phyloP scores from a whole-genome alignment of 345 rosid genomes.

The Eucalyptus albens region DNA sequence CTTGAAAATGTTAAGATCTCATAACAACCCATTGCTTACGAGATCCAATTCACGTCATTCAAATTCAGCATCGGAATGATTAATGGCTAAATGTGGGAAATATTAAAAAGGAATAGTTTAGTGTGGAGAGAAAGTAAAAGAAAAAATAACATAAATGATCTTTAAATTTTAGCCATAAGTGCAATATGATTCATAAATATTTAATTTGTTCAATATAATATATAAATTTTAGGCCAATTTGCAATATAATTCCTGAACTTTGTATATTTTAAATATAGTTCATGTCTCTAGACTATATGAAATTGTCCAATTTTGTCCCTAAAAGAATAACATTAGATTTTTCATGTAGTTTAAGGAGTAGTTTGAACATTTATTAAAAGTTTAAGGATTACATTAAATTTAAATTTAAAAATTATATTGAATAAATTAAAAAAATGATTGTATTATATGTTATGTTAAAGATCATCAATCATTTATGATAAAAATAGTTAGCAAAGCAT shows the following conservation, averaged over 20 bases:
- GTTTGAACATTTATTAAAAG: too few species aligned
- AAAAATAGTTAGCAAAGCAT: too few species aligned
- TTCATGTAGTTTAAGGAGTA: too few species aligned
- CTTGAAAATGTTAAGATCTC: too few species aligned
- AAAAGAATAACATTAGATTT: accelerated
- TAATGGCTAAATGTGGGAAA: accelerated
- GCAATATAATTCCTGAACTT: accelerated
- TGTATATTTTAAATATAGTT: too few species aligned
- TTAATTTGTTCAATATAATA: too few species aligned
- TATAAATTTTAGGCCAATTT: accelerated
- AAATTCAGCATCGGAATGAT: not conserved
- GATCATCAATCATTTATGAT: too few species aligned
- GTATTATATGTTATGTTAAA: accelerated
- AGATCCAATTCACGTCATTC: not conserved
- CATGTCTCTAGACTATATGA: not conserved
- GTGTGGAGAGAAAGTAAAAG: accelerated
- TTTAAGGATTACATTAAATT: accelerated
- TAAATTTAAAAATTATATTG: accelerated
- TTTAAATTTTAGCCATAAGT: accelerated
- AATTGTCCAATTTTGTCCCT: accelerated
- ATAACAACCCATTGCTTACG: not conserved
- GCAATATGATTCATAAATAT: accelerated
- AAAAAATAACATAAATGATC: accelerated
- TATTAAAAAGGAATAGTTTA: too few species aligned
- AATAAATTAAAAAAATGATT: too few species aligned